Evolutionary conservation across 2,329 filamentous ascomycete species (phyloP), one percentile per base, ranked within the genome.

Genomic region (Tolypocladium ovalisporum): DNA sequence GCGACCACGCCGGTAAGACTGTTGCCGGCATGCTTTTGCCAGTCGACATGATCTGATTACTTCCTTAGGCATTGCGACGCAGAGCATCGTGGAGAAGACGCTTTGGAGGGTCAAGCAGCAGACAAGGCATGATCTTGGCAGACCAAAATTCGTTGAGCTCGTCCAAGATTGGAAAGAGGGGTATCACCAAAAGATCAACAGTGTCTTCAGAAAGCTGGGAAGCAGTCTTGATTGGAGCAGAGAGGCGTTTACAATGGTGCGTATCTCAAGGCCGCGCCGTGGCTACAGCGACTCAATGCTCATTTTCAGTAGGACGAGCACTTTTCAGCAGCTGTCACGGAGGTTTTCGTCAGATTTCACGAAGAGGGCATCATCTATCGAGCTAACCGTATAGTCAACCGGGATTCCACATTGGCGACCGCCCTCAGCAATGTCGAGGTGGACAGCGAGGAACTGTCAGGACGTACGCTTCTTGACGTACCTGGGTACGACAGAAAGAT

Each of bases 401-500:
- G 94, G 93, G 96, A 90, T 73, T 89, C 87, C 44, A 84, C 88
- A 63, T 80, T 97, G 60, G 94, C 89, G 72, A 97, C 94, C 12
- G 89, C 93, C 1, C 78, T 97, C 39, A 96, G 90, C 22, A 95
- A 93, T 67, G 80, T 97, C 34, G 93, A 97, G 73, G 93, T 97
- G 27, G 84, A 87, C 65, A 96, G 93, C 76, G 94, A 93, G 76
- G 92, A 97, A 63, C 78, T 97, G 53, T 76, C 85, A 37, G 93
- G 93, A 27, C 84, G 90, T 53, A 97, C 92, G 1, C 79, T 96
- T 58, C 79, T 97, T 3, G 88, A 92, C 63, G 92, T 97, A 7
- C 93, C 93, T n/a, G 92, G 90, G 4, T 97, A 97, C 69, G 89
- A 95, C 56, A 90, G 89, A 75, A 97, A 97, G 82, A 87, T 97